Conservation (phyloP, 208 protist genomes). For the Wallacemonas sp. region DNA sequence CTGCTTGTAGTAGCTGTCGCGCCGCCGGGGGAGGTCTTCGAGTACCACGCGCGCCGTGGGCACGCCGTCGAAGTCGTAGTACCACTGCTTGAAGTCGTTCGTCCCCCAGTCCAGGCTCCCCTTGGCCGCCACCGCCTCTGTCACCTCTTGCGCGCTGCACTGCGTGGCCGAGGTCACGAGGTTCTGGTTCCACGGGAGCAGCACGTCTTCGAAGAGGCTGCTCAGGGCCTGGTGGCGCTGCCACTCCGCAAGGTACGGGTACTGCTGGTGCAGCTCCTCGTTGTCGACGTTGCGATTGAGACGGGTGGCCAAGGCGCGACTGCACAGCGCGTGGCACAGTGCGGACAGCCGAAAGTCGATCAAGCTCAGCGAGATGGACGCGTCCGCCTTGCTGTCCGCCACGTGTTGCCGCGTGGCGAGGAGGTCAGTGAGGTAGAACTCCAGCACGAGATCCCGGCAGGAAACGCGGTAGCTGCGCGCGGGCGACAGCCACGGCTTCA, state of each 20-base stretch:
- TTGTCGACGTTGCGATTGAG: conserved; percentile 51
- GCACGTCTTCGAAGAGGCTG: conserved; percentile 46
- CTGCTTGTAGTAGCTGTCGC: conserved; percentile 40
- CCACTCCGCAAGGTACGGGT: conserved; percentile 38
- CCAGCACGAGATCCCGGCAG: conserved; percentile 3
- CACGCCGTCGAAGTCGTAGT: conserved; percentile 37
- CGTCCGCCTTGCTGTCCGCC: conserved; percentile 8
- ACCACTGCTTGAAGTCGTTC: conserved; percentile 37
- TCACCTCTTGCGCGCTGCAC: conserved; percentile 30
- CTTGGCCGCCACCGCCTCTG: conserved; percentile 30
- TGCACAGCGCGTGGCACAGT: conserved; percentile 45
- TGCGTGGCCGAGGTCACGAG: conserved; percentile 8
- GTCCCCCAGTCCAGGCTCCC: conserved; percentile 32
- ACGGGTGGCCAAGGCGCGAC: conserved; percentile 36
- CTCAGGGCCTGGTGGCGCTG: conserved; percentile 47
- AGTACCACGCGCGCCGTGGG: conserved; percentile 25
- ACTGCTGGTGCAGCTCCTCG: conserved; percentile 46
- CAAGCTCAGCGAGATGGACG: conserved; percentile 20
- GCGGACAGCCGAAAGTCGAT: conserved; percentile 35
- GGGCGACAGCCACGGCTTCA: conserved; percentile 28
- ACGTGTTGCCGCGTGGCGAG: conserved; percentile 27
- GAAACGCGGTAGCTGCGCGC: not conserved
- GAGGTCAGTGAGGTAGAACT: conserved; percentile 25
- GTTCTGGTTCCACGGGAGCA: conserved; percentile 41
- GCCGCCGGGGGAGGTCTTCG: conserved; percentile 26